Base-by-base conservation (phyloP, 1,284 basidiomycete genomes). In the Puccinia hordei region DNA sequence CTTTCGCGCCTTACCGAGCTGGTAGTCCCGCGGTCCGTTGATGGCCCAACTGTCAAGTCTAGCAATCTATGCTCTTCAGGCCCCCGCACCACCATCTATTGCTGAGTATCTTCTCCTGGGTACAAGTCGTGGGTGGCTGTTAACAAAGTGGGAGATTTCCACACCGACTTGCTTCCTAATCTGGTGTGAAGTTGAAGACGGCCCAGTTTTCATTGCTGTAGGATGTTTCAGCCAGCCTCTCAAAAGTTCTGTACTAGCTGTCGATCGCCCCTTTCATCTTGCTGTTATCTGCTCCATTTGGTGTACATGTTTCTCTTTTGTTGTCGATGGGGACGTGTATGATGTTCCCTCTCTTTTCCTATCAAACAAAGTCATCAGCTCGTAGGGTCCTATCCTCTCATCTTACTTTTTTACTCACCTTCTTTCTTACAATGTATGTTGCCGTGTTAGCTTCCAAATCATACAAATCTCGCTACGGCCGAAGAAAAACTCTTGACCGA, bases 1-100 rank as follows among this genome's bases (percentile, higher is more conserved):
- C 74, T 33, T 76, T 76, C n/a, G 61, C 74, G 33, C 46, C 73
- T 17, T 44, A 51, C 15, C 57, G 74, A 41, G 61, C 74, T 38
- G 61, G 74, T 19, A 76, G 74, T 49, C 74, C 74, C 27, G 74
- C 74, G 13, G 74, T 76, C n/a, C 57, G 74, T 44, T 76, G 51
- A 30, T 13, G n/a, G 17, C 35, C 24, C 35, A 24, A 19, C 41
- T 33, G 63, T 44, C 38, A 22, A n/a, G 5, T 33, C 33, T 27
- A 41, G 24, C 35, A 9, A 66, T 41, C 19, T 24, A 12, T 66
- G 35, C 24, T 66, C 63, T 66, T 66, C 63, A 10, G 35, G 63
- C 63, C 63, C 63, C 63, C 63, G 63, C 63, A 66, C 63, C 63
- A 66, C 38, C 17, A 30, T 15, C 57, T 59, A 17, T 27, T 59